phyloP scores from a whole-genome alignment of 352 stramenopile species.

The Halophytophthora batemanensis region DNA sequence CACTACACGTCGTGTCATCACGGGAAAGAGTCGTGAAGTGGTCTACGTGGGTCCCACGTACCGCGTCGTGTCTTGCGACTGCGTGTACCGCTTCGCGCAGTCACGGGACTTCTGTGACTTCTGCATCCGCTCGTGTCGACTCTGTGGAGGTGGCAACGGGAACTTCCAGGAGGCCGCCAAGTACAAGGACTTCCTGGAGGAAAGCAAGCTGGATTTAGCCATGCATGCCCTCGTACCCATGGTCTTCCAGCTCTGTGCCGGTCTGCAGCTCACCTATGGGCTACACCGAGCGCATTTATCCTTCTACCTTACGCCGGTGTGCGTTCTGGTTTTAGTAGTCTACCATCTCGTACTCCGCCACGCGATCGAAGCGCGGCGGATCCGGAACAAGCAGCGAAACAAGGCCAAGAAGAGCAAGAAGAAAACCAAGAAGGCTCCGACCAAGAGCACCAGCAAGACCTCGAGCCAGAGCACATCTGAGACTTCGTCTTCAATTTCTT shows the following conservation, averaged over 20 bases:
- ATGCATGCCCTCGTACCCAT: slow-evolving; percentile 60
- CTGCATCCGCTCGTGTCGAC: slow-evolving; percentile 63
- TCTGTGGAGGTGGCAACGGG: slow-evolving; percentile 74
- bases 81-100: slow-evolving; percentile 66
- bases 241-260: slow-evolving; percentile 42
- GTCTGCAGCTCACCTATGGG: slow-evolving; percentile 39
- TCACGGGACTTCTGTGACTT: slow-evolving; percentile 72
- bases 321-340: slow-evolving; percentile 39
- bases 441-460: slow-evolving; percentile 4
- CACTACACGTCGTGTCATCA: slow-evolving; percentile 42
- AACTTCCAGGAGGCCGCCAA: slow-evolving; percentile 73
- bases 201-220: slow-evolving; percentile 51
- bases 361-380: slow-evolving; percentile 46
- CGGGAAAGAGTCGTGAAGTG: slow-evolving; percentile 39
- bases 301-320: slow-evolving; percentile 46
- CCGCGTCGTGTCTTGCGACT: slow-evolving; percentile 82
- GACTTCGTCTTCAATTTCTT: slow-evolving; percentile 1
- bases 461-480: slow-evolving; percentile 3
- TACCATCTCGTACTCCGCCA: slow-evolving; percentile 55
- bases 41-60: slow-evolving; percentile 75
- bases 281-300: slow-evolving; percentile 49
- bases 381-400: slow-evolving; percentile 55
- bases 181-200: slow-evolving; percentile 70
- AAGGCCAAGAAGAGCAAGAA: slow-evolving; percentile 40
- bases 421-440: slow-evolving; percentile 4